Conservation (phyloP, 208 protist species). For the Leishmania aethiopica region DNA sequence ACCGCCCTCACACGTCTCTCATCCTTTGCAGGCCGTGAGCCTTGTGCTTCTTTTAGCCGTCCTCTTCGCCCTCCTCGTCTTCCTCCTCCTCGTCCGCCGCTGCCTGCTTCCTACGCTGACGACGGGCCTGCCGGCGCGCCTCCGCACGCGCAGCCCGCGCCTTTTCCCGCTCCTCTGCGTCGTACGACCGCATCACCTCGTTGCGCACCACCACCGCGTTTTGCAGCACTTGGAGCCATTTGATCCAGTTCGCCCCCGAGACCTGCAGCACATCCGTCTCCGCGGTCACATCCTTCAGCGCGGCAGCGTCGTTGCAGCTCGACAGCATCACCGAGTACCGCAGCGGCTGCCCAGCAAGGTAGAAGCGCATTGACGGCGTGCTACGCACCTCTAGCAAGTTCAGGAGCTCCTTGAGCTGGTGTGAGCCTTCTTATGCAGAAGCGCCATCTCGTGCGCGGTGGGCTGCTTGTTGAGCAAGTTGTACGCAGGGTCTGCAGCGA, state of each 20-base stretch:
- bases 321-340: slow-evolving; percentile 49
- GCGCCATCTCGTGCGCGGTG: slow-evolving; percentile 41
- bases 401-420: slow-evolving; percentile 67
- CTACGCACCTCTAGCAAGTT: slow-evolving; percentile 61
- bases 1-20: neutral
- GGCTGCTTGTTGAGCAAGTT: slow-evolving; percentile 53
- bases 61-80: slow-evolving; percentile 40
- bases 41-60: neutral
- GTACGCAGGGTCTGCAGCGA: slow-evolving; percentile 66
- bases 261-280: slow-evolving; percentile 47
- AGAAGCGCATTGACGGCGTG: slow-evolving; percentile 84
- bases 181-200: slow-evolving; percentile 64
- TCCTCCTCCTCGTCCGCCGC: slow-evolving; percentile 54
- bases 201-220: slow-evolving; percentile 86
- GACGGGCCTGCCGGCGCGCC: slow-evolving; percentile 38
- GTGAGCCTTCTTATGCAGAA: slow-evolving; percentile 68
- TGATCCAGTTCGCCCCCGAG: slow-evolving; percentile 61
- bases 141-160: slow-evolving; percentile 48
- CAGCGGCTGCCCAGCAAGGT: slow-evolving; percentile 58
- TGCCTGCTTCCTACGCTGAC: slow-evolving; percentile 40
- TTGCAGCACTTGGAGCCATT: slow-evolving; percentile 67
- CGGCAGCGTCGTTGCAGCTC: slow-evolving; percentile 5
- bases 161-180: slow-evolving; percentile 51
- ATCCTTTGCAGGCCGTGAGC: too few species aligned
- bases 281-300: slow-evolving; percentile 24